phyloP scores from a whole-genome alignment of 2,329 filamentous ascomycete genomes.

The Nemania abortiva region DNA sequence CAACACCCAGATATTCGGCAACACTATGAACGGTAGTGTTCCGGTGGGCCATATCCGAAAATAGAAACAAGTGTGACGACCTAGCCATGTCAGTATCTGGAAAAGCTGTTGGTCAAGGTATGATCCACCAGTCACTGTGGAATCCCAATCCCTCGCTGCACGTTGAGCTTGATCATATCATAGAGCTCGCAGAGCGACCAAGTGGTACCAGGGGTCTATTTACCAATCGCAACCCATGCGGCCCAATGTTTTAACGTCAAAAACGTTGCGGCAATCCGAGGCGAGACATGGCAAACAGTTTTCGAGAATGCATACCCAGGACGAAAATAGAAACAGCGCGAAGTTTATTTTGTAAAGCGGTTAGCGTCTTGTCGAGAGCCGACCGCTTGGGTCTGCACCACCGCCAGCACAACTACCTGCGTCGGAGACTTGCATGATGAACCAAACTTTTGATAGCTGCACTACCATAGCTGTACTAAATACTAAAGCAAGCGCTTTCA shows the following conservation, averaged over 20 bases:
- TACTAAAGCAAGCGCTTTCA: not conserved
- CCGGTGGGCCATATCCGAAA: conserved; percentile 20
- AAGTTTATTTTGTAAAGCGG: not conserved
- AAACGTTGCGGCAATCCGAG: not conserved
- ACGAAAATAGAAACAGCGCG: not conserved
- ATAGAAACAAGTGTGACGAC: conserved; percentile 28
- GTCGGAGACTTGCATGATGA: conserved; percentile 21
- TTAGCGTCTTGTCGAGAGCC: not conserved
- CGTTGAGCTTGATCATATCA: conserved; percentile 28
- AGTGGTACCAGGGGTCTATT: not conserved
- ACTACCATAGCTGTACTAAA: not conserved
- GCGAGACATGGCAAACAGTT: not conserved
- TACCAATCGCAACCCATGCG: not conserved
- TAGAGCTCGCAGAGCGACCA: conserved; percentile 13
- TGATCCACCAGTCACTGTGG: conserved; percentile 8
- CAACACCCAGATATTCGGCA: conserved; percentile 7
- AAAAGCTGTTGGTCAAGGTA: conserved; percentile 4
- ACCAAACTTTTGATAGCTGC: conserved; percentile 20
- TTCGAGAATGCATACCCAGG: not conserved
- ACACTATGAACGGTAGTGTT: not conserved
- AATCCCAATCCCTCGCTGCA: conserved; percentile 9
- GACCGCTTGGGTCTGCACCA: not conserved
- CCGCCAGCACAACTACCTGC: not conserved
- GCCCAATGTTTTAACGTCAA: not conserved
- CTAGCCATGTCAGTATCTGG: not conserved